These are phyloP conservation scores for Arthrobotrys sphaeroides DNA, from an alignment of 2,329 filamentous ascomycete species.

Conservation along the genomic window DNA sequence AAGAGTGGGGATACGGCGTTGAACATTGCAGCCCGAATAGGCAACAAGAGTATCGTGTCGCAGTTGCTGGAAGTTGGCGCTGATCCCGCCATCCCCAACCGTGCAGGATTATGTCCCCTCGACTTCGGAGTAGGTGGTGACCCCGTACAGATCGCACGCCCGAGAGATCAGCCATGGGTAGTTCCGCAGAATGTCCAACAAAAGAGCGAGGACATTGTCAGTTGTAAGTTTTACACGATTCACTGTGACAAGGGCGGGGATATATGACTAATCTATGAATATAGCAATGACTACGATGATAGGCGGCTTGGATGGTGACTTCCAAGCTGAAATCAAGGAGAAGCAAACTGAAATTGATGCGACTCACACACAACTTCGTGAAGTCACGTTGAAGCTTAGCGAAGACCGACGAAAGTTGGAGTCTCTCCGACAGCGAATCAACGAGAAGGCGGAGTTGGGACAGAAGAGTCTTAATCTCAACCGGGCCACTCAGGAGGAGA, in stretches of 20 bases:
- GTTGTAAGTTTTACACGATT: constrained; percentile 69
- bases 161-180: constrained; percentile 62
- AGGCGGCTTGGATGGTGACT: constrained; percentile 78
- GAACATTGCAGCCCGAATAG: constrained; percentile 90
- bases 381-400: constrained; percentile 79
- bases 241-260: not conserved
- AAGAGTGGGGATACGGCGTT: constrained; percentile 93
- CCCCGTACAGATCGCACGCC: constrained; percentile 62
- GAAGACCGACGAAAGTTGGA: constrained; percentile 80
- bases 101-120: constrained; percentile 85
- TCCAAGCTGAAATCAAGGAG: constrained; percentile 79
- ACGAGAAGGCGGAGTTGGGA: constrained; percentile 71
- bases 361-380: constrained; percentile 81
- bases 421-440: constrained; percentile 72
- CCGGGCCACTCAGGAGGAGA: constrained; percentile 76
- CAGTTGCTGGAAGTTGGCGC: constrained; percentile 94
- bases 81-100: constrained; percentile 89
- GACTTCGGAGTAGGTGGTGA: constrained; percentile 92
- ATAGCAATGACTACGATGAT: constrained; percentile 83
- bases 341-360: constrained; percentile 86
- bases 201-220: constrained; percentile 80
- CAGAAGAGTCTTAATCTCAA: constrained; percentile 78
- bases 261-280: constrained; percentile 59
- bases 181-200: constrained; percentile 71
- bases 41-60: constrained; percentile 94